Percentiles rank a stretch among this genome's conserved stretches.
Conservation (phyloP, 768 basidiomycete species). For the Leucosporidium creatinivorum region DNA sequence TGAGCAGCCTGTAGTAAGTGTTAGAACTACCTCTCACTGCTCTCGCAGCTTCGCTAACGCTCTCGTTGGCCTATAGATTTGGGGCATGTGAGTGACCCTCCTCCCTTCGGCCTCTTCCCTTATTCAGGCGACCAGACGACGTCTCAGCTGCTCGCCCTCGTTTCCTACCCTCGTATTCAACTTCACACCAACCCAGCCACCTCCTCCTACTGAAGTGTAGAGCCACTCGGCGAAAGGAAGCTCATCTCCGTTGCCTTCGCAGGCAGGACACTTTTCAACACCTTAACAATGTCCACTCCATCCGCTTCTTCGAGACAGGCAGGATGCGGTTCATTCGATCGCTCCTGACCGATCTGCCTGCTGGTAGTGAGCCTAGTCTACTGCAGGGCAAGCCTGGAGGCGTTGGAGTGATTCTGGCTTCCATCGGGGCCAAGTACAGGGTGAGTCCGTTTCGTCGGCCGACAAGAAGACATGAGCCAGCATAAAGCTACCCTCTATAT, state of each 20-base stretch:
- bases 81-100: neutral
- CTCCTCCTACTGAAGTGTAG: too few relatives aligned
- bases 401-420: neutral
- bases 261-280: neutral
- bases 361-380: neutral
- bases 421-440: neutral
- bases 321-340: neutral
- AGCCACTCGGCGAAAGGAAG: too few relatives aligned
- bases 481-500: too few relatives aligned
- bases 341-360: neutral
- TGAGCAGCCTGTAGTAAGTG: neutral
- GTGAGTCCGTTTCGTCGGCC: neutral
- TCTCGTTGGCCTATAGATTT: neutral
- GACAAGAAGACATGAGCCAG: too few relatives aligned
- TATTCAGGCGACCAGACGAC: too few relatives aligned
- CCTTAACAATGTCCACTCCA: neutral
- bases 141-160: too few relatives aligned
- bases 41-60: neutral
- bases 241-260: too few relatives aligned
- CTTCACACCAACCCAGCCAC: too few relatives aligned
- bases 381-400: neutral
- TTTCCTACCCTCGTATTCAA: too few relatives aligned
- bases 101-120: too few relatives aligned
- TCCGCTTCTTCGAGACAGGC: neutral
- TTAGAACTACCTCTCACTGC: neutral